A percentile compares a stretch with the other conserved stretches of the same genome.
Conservation (phyloP, 495 filamentous ascomycete species). For the Aspergillus sclerotioniger region DNA sequence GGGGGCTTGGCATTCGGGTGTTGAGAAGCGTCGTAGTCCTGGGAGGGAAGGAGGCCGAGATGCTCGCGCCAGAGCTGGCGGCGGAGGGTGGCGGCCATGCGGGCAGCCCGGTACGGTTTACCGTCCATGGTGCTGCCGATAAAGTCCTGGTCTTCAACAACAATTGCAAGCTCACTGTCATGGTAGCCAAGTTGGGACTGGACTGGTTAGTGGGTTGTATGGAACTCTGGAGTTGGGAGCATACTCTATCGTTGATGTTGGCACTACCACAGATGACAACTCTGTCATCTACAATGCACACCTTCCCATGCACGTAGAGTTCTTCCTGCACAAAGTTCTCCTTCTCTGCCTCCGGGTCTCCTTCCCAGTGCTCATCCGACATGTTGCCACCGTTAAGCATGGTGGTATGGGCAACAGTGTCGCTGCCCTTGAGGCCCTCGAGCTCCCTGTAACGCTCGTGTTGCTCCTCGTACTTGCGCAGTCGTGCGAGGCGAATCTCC, state of each 20-base stretch:
- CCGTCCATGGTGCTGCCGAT: slow-evolving; percentile 79
- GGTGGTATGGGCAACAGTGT: slow-evolving; percentile 75
- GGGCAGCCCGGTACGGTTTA: slow-evolving; percentile 66
- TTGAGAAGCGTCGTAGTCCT: slow-evolving; percentile 64
- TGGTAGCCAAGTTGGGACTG: slow-evolving; percentile 82
- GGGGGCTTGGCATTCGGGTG: slow-evolving; percentile 84
- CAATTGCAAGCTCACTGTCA: slow-evolving; percentile 88
- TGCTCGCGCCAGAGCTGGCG: slow-evolving; percentile 92
- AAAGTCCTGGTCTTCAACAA: slow-evolving; percentile 81
- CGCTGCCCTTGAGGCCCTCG: slow-evolving; percentile 48
- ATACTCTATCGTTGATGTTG: slow-evolving; percentile 87
- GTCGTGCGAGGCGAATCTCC: slow-evolving; percentile 48
- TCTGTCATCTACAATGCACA: slow-evolving; percentile 81
- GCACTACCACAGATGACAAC: slow-evolving; percentile 80
- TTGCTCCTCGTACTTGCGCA: slow-evolving; percentile 63
- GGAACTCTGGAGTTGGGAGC: slow-evolving; percentile 14
- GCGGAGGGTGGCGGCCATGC: slow-evolving; percentile 76
- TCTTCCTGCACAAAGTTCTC: slow-evolving; percentile 92
- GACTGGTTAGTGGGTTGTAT: slow-evolving; percentile 13
- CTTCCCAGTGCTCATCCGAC: slow-evolving; percentile 69
- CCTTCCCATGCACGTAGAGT: slow-evolving; percentile 88
- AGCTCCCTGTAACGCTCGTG: slow-evolving; percentile 37
- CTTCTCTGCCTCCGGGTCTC: slow-evolving; percentile 68
- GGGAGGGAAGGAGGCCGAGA: slow-evolving; percentile 75
- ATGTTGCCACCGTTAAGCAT: slow-evolving; percentile 70